Evolutionary conservation across 225 moss, liverwort and hornwort genomes (phyloP).

Genomic region (Marchantia polymorpha): DNA sequence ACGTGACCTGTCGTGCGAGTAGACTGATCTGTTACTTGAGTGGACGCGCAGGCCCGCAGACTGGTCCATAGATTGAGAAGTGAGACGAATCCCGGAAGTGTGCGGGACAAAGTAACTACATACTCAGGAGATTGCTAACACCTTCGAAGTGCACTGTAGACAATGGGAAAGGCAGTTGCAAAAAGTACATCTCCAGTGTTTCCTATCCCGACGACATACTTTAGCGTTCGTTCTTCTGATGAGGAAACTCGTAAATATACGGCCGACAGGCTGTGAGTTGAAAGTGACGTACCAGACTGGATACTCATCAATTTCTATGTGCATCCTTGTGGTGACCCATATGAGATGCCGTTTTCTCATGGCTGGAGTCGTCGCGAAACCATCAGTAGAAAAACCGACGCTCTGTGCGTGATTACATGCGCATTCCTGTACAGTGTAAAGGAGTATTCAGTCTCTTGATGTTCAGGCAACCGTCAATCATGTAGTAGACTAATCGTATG

Average conservation of each 20-base stretch:
- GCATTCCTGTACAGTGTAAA: conserved; percentile 34
- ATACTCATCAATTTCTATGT: conserved; percentile 44
- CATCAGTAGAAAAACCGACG: conserved; percentile 49
- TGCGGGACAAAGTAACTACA: neutral
- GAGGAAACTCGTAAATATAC: neutral
- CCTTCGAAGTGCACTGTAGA: neutral
- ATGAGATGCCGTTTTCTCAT: conserved; percentile 47
- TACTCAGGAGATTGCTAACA: neutral
- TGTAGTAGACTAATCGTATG: neutral
- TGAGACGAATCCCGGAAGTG: no score
- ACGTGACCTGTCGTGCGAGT: conserved; percentile 2
- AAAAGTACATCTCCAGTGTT: neutral
- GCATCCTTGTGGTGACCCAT: conserved; percentile 58
- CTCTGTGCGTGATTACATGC: conserved; percentile 53
- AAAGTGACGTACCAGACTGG: conserved; percentile 39
- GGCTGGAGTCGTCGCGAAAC: conserved; percentile 49
- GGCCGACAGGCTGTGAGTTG: no score
- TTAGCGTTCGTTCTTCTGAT: no score
- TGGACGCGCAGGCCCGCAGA: no score
- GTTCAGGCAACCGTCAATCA: neutral
- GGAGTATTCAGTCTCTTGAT: neutral
- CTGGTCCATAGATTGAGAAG: no score
- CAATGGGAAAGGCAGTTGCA: no score
- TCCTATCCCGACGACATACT: neutral
- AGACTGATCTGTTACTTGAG: neutral